These are phyloP conservation scores for Escovopsis sp. DNA, from an alignment of 2,329 filamentous ascomycete genomes.

Conservation along the genomic window DNA sequence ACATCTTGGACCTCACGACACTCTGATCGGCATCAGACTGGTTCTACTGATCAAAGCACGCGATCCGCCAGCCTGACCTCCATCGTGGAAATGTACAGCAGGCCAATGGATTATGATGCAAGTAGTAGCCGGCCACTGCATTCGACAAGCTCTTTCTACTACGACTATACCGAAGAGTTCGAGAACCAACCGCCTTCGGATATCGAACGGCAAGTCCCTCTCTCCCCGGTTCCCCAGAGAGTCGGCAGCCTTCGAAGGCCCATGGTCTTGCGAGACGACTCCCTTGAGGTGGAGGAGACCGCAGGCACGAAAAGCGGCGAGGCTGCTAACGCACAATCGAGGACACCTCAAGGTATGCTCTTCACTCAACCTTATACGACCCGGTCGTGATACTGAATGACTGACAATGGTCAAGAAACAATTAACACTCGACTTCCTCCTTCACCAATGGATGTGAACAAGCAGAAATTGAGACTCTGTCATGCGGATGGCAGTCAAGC, in stretches of 20 bases:
- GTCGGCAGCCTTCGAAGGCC: constrained; percentile 11
- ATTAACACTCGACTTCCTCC: no score
- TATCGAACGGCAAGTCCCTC: constrained; percentile 8
- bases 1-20: constrained; percentile 12
- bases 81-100: constrained; percentile 32
- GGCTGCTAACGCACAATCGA: no score
- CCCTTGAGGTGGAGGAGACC: neutral
- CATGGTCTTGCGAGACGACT: constrained; percentile 9
- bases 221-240: constrained; percentile 18
- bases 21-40: constrained; percentile 18
- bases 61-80: constrained; percentile 35
- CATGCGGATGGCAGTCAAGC: no score
- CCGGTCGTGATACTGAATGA: no score
- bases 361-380: no score
- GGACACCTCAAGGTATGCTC: no score
- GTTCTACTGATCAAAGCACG: constrained; percentile 21
- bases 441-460: no score
- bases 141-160: constrained; percentile 26
- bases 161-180: constrained; percentile 38
- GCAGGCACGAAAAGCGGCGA: neutral
- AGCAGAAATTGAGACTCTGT: no score
- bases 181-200: constrained; percentile 16
- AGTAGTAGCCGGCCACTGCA: constrained; percentile 14
- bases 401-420: no score
- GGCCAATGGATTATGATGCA: constrained; percentile 13